Evolutionary conservation across 1,139 yeast species (phyloP).

Genomic region (Geotrichum restrictum): DNA sequence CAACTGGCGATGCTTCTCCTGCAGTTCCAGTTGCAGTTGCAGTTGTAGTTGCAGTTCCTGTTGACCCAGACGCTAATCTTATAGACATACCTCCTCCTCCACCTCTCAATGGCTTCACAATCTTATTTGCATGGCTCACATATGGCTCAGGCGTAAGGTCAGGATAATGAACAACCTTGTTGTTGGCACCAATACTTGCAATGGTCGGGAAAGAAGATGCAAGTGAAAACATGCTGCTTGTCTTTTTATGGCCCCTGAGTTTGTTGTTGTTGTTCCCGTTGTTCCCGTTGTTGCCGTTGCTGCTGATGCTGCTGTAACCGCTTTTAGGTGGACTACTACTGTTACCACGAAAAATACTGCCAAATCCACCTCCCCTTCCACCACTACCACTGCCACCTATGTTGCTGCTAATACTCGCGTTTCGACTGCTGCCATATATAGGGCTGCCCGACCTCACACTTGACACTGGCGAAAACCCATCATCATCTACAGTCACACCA

Average conservation of each 20-base stretch:
- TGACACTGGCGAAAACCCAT: not conserved
- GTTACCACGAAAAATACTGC: too few relatives aligned
- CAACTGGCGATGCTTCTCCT: too few relatives aligned
- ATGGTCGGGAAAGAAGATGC: slow-evolving; percentile 15
- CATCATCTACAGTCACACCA: not conserved
- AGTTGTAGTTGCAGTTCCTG: too few relatives aligned
- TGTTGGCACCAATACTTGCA: slow-evolving; percentile 16
- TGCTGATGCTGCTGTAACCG: not conserved
- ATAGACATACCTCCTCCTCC: too few relatives aligned
- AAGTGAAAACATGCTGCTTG: not conserved
- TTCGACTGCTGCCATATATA: not conserved
- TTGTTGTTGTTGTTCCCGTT: not conserved
- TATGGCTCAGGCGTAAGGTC: slow-evolving; percentile 18
- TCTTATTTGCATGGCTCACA: slow-evolving; percentile 34
- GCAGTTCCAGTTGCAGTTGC: too few relatives aligned
- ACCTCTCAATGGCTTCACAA: slow-evolving; percentile 66
- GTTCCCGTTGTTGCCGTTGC: not conserved
- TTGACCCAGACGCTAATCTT: too few relatives aligned
- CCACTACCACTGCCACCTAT: too few relatives aligned
- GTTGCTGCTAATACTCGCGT: too few relatives aligned
- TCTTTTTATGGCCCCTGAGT: not conserved
- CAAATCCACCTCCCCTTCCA: too few relatives aligned
- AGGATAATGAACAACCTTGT: slow-evolving; percentile 18
- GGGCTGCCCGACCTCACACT: slow-evolving; percentile 4
- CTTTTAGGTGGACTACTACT: slow-evolving; percentile 1